Base-by-base conservation (phyloP, 257 asterid genomes). In the Fraxinus anomala region DNA sequence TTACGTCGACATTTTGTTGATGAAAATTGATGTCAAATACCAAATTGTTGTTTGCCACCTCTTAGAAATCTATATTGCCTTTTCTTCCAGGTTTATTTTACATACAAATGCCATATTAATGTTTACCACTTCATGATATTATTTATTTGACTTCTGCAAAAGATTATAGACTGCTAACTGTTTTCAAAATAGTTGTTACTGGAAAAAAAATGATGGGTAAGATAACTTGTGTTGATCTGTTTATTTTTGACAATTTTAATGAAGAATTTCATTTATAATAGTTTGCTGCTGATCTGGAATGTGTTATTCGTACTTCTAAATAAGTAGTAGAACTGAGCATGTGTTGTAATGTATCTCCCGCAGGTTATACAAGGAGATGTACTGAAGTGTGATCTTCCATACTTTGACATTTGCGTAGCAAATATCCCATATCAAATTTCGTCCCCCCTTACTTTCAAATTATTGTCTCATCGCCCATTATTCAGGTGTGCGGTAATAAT, bases 351-450 rank as follows among this genome's bases (percentile, higher is more conserved):
- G 39, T 47, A 79, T 75, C 24, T 77, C 28, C 61, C 74, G 81
- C 87, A 92, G 97, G 92, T 96, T 80, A 93, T 96, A 70, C 94
- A 93, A 88, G 99, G 96, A 80, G 99, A 96, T 79, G 96, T 92
- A 28, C 87, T 96, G 76, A 96, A 92, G 83, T 92, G 97, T 80
- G 99, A 92, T 77, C 92, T 96, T 37, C 99, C 99, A 0, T 92
- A 96, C 91, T 96, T 96, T 4, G 99, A 93, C 73, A 96, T 96
- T 19, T 96, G 99, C 42, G 98, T 96, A 77, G 99, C 98, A 3
- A 96, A 96, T 82, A 96, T 96, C 73, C 99, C 97, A 0, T 96
- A 96, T 80, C 99, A 96, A 82, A 96, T 96, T 47, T 96, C 99
- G 0, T 96, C 99, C 28, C 98, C 98, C 0, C 97, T 96, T 19